These are phyloP conservation scores for Mortierella sp. DNA, from an alignment of 371 early-diverging fungal genomes.

Conservation along the genomic window DNA sequence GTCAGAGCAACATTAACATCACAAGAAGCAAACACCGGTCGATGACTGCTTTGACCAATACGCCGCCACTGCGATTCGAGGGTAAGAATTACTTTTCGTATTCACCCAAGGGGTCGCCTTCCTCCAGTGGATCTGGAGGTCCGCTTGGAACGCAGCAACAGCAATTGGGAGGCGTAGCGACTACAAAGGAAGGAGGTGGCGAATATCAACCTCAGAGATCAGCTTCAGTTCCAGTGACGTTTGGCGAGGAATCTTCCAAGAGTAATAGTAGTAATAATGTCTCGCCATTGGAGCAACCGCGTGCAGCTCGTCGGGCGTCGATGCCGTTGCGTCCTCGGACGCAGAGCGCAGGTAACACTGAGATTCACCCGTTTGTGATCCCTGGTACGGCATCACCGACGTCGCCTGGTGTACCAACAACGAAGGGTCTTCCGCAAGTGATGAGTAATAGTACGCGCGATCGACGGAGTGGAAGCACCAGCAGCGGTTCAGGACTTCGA, in stretches of 20 bases:
- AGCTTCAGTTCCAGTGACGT: conserved; percentile 50
- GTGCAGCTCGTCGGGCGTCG: conserved; percentile 28
- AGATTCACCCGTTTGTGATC: conserved; percentile 49
- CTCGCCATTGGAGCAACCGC: conserved; percentile 20
- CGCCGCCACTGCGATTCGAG: conserved; percentile 47
- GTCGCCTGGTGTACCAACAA: conserved; percentile 31
- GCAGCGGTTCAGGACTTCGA: conserved; percentile 44
- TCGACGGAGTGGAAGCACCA: conserved; percentile 40
- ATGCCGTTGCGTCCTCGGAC: conserved; percentile 55
- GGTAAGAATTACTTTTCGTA: conserved; percentile 52
- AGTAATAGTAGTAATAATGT: too few relatives aligned
- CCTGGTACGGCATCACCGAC: conserved; percentile 31
- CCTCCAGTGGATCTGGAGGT: conserved; percentile 35
- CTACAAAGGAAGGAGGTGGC: conserved; percentile 26
- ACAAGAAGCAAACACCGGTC: conserved; percentile 49
- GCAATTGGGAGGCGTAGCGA: conserved; percentile 9
- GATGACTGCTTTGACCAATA: conserved; percentile 38
- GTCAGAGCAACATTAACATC: conserved; percentile 7
- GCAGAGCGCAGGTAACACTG: conserved; percentile 38
- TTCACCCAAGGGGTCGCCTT: conserved; percentile 49
- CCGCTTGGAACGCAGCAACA: conserved; percentile 21
- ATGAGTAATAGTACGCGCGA: conserved; percentile 41
- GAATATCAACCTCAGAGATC: conserved; percentile 51
- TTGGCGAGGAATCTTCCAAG: conserved; percentile 31
- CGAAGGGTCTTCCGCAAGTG: conserved; percentile 30